These are phyloP conservation scores for Citrus hindsii DNA, from an alignment of 345 rosid species.

Conservation along the genomic window DNA sequence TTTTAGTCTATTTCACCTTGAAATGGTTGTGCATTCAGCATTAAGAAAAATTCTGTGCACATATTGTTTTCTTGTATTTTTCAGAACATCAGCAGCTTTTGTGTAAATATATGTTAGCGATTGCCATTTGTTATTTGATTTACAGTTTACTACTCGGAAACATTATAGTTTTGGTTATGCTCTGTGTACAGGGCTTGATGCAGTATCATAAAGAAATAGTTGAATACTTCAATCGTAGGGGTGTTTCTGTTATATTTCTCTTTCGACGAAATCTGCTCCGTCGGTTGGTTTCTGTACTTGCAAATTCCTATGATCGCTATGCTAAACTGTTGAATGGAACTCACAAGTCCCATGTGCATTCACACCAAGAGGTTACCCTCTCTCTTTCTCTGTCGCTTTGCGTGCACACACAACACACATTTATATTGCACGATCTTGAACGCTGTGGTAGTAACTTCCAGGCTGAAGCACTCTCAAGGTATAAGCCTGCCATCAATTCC, in stretches of 20 bases:
- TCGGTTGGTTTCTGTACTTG: constrained; percentile 80
- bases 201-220: constrained; percentile 59
- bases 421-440: constrained; percentile 9
- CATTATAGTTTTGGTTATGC: not conserved
- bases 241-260: constrained; percentile 73
- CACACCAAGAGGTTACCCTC: constrained; percentile 64
- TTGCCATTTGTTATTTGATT: not conserved
- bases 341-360: constrained; percentile 97
- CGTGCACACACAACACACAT: no score
- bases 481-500: constrained; percentile 75
- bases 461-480: constrained; percentile 78
- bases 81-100: not conserved
- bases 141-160: not conserved
- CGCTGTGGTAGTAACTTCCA: constrained; percentile 22
- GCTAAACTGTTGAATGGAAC: constrained; percentile 93
- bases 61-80: not conserved
- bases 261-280: constrained; percentile 77
- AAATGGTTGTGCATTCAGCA: not conserved
- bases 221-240: constrained; percentile 78
- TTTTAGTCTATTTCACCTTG: not conserved
- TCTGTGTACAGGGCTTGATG: constrained; percentile 63
- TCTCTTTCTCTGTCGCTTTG: not conserved
- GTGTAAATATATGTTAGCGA: not conserved
- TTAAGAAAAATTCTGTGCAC: not conserved
- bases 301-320: constrained; percentile 79